Conservation (phyloP, 2,329 filamentous ascomycete genomes). For the Scleromitrula shiraiana region DNA sequence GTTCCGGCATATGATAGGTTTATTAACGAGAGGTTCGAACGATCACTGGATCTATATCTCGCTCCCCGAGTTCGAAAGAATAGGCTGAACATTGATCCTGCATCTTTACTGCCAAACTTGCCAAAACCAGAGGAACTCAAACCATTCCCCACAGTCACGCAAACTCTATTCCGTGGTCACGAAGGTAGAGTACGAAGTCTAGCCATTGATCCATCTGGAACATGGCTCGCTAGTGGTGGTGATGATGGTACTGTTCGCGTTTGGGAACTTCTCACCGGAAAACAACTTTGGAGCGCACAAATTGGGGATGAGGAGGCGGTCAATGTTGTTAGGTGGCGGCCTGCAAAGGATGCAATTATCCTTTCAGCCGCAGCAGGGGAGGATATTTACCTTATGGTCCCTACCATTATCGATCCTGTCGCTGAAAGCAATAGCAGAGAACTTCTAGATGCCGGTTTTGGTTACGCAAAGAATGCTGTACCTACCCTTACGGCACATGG, state of each 20-base stretch:
- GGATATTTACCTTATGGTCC: conserved; percentile 76
- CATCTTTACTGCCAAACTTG: conserved; percentile 84
- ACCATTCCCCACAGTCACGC: conserved; percentile 87
- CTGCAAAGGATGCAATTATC: conserved; percentile 70
- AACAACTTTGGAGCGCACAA: conserved; percentile 78
- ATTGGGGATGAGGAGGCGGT: conserved; percentile 73
- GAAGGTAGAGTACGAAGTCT: conserved; percentile 80
- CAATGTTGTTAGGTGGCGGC: conserved; percentile 83
- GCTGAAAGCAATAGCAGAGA: conserved; percentile 67
- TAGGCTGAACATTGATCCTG: conserved; percentile 93
- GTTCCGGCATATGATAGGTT: conserved; percentile 87
- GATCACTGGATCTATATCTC: conserved; percentile 90
- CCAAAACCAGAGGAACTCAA: conserved; percentile 88
- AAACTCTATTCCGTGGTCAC: conserved; percentile 81
- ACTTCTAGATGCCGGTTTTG: conserved; percentile 81
- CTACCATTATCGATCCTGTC: conserved; percentile 62
- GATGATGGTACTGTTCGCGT: conserved; percentile 89
- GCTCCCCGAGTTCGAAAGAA: conserved; percentile 88
- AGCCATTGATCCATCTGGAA: conserved; percentile 75
- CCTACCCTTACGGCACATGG: conserved; percentile 43
- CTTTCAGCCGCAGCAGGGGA: conserved; percentile 80
- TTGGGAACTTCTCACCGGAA: conserved; percentile 80
- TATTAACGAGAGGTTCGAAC: conserved; percentile 92
- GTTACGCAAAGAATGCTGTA: conserved; percentile 68
- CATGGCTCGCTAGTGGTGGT: conserved; percentile 83